These are phyloP conservation scores for Coprinopsis strossmayeri DNA, from an alignment of 768 basidiomycete genomes.

Conservation along the genomic window DNA sequence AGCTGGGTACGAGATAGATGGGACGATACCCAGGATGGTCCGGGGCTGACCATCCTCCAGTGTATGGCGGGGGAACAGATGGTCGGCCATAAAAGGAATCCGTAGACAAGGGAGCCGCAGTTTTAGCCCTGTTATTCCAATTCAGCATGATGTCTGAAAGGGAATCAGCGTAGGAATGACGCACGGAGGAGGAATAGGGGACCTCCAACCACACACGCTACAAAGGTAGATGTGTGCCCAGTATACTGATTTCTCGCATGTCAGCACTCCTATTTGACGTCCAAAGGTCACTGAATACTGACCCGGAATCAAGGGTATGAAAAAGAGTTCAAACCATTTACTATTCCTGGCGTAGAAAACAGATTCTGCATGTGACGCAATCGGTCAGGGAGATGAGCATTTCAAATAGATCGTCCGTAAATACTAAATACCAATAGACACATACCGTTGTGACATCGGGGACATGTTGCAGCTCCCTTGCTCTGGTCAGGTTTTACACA, in stretches of 20 bases:
- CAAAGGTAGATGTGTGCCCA: constrained; percentile 65
- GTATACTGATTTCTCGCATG: no score
- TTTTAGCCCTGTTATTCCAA: no score
- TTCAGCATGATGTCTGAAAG: no score
- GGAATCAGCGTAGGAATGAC: background rate
- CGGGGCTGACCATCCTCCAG: constrained; percentile 20
- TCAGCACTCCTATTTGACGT: no score
- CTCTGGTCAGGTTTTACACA: background rate
- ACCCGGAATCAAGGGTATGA: constrained; percentile 65
- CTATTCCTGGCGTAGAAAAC: constrained; percentile 59
- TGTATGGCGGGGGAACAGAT: constrained; percentile 6
- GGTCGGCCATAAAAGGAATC: no score
- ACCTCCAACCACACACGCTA: constrained; percentile 62
- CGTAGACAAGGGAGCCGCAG: no score
- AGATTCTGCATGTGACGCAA: constrained; percentile 32
- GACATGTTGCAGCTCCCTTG: background rate
- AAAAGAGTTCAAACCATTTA: constrained; percentile 74
- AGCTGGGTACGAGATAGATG: constrained; percentile 21
- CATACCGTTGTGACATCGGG: constrained; percentile 1
- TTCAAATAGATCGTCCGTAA: no score
- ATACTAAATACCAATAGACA: background rate
- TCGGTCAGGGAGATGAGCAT: constrained; percentile 3
- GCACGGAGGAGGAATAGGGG: constrained; percentile 26
- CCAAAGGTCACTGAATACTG: no score
- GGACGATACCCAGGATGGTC: constrained; percentile 36